Evolutionary conservation across 148 eudicot genomes (phyloP).

Genomic region (Cornus suecica): DNA sequence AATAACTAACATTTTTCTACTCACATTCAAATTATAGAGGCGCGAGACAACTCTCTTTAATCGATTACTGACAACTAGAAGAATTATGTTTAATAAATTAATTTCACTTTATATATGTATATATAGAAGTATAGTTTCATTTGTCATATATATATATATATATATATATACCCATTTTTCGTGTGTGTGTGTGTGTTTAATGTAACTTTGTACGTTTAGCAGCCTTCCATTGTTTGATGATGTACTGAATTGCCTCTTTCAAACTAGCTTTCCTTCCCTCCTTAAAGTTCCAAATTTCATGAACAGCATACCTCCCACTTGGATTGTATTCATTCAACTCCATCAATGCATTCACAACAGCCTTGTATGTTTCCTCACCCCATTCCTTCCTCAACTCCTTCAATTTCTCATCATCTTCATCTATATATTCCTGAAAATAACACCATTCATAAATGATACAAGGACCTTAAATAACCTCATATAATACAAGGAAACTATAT

Average conservation of each 20-base stretch:
- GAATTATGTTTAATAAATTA: no score
- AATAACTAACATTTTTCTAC: no score
- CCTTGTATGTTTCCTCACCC: conserved; percentile 44
- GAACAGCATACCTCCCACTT: conserved; percentile 52
- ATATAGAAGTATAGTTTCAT: no score
- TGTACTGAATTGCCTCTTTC: conserved; percentile 43
- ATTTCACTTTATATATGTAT: no score
- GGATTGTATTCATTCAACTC: conserved; percentile 57
- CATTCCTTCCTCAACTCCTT: conserved; percentile 34
- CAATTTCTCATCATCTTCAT: conserved; percentile 40
- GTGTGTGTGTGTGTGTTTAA: background rate
- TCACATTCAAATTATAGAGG: no score
- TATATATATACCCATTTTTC: no score
- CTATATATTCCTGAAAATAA: conserved; percentile 37
- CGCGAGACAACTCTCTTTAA: no score
- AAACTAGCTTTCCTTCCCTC: conserved; percentile 47
- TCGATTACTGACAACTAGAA: no score
- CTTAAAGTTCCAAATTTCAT: conserved; percentile 48
- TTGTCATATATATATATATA: no score
- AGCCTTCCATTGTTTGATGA: conserved; percentile 36
- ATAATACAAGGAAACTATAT: no score
- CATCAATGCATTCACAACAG: conserved; percentile 38
- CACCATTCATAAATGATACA: background rate
- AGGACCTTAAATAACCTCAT: no score
- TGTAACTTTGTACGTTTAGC: conserved; percentile 33